Evolutionary conservation across 345 rosid species (phyloP), one percentile per base, ranked within the genome.

Genomic region (Noccaea bulbosa): DNA sequence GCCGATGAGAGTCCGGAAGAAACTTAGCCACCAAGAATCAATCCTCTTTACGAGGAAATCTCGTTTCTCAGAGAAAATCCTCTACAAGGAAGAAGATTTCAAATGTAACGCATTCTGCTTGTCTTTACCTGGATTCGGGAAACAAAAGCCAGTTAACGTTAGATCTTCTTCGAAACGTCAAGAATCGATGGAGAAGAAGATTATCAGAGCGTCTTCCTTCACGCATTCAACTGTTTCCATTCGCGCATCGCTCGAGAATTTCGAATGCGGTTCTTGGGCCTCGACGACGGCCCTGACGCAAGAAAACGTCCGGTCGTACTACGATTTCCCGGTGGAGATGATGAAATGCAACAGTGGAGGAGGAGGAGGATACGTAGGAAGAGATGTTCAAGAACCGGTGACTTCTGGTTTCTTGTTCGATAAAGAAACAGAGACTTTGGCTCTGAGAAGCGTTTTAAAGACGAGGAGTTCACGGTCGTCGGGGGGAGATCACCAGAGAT

Each of bases 241-340:
- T 58, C 79, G 88, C 0, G 91, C 89, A 12, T 92, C 96, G 1
- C 33, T 92, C 14, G 98, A 92, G 77, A 90, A 85, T 27, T 92
- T 88, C 16, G 98, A 92, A 71, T 90, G 95, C 16, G 95, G 91
- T 34, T 90, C 95, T 3, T 92, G 98, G 98, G 95, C 93, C 0
- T 90, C 96, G 3, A 82, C 91, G 0, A 81, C 84, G 11, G 73
- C 88, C 8, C 27, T 77, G 1, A 64, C 78, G 1, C 72, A 72
- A 1, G 89, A 78, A 1, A 84, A 75, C 38, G 77, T 76, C 39
- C 81, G 81, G 20, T 72, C 69, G 27, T 83, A 75, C 83, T 81
- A 79, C 4, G 92, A 92, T 76, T 77, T 83, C 10, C 96, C 96
- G 1, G 27, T 82, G 7, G 96, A 92, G 82, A 59, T 89, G 80